phyloP scores from a whole-genome alignment of 2,329 filamentous ascomycete species.

The Ceratocystiopsis sp. region DNA sequence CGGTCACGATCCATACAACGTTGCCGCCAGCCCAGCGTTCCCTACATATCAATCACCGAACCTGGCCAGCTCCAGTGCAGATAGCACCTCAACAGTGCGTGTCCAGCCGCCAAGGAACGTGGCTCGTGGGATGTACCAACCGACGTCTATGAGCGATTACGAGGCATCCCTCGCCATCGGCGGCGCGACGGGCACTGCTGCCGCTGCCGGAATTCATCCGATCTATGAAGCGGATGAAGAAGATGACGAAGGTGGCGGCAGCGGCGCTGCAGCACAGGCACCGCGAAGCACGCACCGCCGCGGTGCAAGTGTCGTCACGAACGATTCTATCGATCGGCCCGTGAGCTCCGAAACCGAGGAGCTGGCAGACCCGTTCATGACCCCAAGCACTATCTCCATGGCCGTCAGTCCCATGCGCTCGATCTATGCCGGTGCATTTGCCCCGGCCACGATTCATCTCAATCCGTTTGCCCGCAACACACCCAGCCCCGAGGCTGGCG shows the following conservation, averaged over 20 bases:
- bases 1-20: slow-evolving; percentile 23
- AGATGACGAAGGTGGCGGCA: slow-evolving; percentile 16
- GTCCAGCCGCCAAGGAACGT: slow-evolving; percentile 11
- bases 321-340: slow-evolving; percentile 1
- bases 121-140: slow-evolving; percentile 21
- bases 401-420: slow-evolving; percentile 6
- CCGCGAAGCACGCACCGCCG: too few species aligned
- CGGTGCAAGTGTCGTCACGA: background rate
- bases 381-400: slow-evolving; percentile 2
- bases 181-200: background rate
- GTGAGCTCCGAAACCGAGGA: slow-evolving; percentile 12
- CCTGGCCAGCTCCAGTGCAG: background rate
- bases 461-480: slow-evolving; percentile 13
- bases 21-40: slow-evolving; percentile 3
- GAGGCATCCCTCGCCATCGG: slow-evolving; percentile 12
- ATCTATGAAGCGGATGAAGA: slow-evolving; percentile 44
- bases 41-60: slow-evolving; percentile 4
- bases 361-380: slow-evolving; percentile 5
- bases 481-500: slow-evolving; percentile 22
- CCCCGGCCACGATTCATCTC: slow-evolving; percentile 5
- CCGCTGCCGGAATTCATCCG: slow-evolving; percentile 27
- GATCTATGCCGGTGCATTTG: background rate
- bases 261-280: too few species aligned
- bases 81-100: too few species aligned
- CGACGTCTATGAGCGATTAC: slow-evolving; percentile 14